Evolutionary conservation across 1,284 basidiomycete genomes (phyloP), one percentile per base, ranked within the genome.

Genomic region (Coniferiporia weirii): DNA sequence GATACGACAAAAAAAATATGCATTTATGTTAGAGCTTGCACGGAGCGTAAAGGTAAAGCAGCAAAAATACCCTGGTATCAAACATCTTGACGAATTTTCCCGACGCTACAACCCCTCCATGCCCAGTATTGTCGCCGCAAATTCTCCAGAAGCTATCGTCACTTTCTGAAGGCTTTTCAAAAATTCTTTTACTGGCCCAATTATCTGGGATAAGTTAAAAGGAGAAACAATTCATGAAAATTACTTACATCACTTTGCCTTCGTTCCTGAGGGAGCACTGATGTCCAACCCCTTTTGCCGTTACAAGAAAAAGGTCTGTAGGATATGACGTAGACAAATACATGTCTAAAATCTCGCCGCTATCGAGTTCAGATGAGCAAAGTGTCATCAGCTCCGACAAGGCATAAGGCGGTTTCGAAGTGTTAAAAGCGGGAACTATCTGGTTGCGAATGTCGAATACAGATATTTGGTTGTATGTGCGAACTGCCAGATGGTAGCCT

Each of bases 61-160:
- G 8, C n/a, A 1, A 8, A 22, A 59, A 35, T 35, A 62, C 61
- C 35, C 61, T 55, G 13, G 58, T 52, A 40, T 62, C 61, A 40
- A 60, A 57, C 13, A 19, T 59, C 34, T 44, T 34, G 8, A 62
- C 35, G 13, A 34, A 4, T 22, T 54, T 62, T 15, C 40, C 46
- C 2, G 61, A 60, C 20, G 57, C 20, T 9, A 56, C 38, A 15
- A 40, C 36, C 13, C 60, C 60, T n/a, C 40, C 46, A 38, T 43
- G 53, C 12, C 56, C 12, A 49, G 51, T 50, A 9, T 50, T 12
- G 48, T 52, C 49, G 4, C 43, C 52, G 19, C 38, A 36, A 32
- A 61, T 58, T n/a, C 52, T 56, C 74, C 76, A 77, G 57, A 75
- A 74, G 6, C 48, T 20, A 57, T 73, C 70, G n/a, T 35, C 47